Evolutionary conservation across 192 early-diverging fungal species (phyloP), one percentile per base, ranked within the genome.

Genomic region (Entophlyctis luteolus): DNA sequence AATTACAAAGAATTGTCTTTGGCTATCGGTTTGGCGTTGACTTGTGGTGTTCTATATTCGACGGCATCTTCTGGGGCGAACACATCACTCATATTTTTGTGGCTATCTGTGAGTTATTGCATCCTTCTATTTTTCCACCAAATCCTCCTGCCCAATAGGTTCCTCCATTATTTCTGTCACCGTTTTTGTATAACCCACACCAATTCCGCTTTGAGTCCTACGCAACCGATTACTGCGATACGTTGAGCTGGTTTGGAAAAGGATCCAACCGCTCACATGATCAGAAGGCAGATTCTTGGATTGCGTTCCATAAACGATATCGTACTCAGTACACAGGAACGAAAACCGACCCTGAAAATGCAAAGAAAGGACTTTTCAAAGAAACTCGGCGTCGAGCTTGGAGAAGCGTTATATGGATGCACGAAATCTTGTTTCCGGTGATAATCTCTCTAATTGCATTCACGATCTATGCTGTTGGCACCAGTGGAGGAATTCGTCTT

Each of bases 151-250:
- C n/a, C n/a, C n/a, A 42, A 42, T 12, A 42, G 39, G 39, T 42
- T 39, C 68, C 88, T 29, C 88, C 91, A 5, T 71, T 93, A 38
- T 72, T 87, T 48, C 77, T 93, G 47, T 88, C 92, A 48, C 91
- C 92, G 1, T 93, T 92, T 70, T 53, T 93, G 37, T 93, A 91
- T 74, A 93, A 93, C 59, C 91, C 90, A n/a, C 90, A 91, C 65
- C 92, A 93, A 74, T 92, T 93, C 54, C 79, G 85, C n/a, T 78
- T 91, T 55, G 78, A 79, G 0, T 88, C 89, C 67, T 92, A 92
- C 70, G 77, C 91, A 67, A 59, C 87, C 4, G 92, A 93, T 68
- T 93, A 91, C 71, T 84, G 81, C 39, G 88, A 89, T 70, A 91
- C 86, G 77, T 74, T 93, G 62, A 83, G 84, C 55, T 93, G 91